phyloP scores from a whole-genome alignment of 345 rosid genomes.

The Xanthoceras sorbifolium region DNA sequence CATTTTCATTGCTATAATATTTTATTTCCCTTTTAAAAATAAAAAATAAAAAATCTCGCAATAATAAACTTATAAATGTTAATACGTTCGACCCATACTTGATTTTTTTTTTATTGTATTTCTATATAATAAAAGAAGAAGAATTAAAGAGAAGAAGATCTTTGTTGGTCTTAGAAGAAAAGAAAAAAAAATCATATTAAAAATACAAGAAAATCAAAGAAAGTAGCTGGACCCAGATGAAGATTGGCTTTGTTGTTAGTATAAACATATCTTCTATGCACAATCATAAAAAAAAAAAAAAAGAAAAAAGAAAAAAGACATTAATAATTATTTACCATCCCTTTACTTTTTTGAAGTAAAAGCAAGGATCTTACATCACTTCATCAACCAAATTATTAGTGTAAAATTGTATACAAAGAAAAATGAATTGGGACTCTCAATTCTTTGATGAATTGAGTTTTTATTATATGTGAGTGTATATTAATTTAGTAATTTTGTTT shows the following conservation, averaged over 20 bases:
- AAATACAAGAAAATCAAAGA: slow-evolving; percentile 12
- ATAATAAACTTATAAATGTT: not conserved
- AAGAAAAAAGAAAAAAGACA: too few relatives aligned
- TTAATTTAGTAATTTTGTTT: too few relatives aligned
- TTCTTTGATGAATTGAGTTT: too few relatives aligned
- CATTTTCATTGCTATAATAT: too few relatives aligned
- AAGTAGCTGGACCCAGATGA: slow-evolving; percentile 29
- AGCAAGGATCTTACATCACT: slow-evolving; percentile 60
- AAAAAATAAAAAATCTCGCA: not conserved
- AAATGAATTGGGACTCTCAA: too few relatives aligned
- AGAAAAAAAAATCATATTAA: not conserved
- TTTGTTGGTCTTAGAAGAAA: not conserved
- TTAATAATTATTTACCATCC: slow-evolving; percentile 11
- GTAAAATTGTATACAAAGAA: too few relatives aligned
- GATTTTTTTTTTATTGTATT: not conserved
- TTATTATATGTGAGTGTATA: not conserved
- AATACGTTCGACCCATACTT: not conserved
- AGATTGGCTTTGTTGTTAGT: slow-evolving; percentile 34
- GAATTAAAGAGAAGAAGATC: not conserved
- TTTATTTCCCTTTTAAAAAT: too few relatives aligned
- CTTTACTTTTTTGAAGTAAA: slow-evolving; percentile 33
- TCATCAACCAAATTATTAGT: slow-evolving; percentile 24
- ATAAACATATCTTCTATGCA: slow-evolving; percentile 16
- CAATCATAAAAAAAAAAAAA: slow-evolving; percentile 26
- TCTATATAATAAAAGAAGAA: not conserved